Percentiles rank a stretch among this genome's conserved stretches.
These are phyloP conservation scores for Penicillium expansum DNA, from an alignment of 2,329 filamentous ascomycete genomes.

Conservation along the genomic window DNA sequence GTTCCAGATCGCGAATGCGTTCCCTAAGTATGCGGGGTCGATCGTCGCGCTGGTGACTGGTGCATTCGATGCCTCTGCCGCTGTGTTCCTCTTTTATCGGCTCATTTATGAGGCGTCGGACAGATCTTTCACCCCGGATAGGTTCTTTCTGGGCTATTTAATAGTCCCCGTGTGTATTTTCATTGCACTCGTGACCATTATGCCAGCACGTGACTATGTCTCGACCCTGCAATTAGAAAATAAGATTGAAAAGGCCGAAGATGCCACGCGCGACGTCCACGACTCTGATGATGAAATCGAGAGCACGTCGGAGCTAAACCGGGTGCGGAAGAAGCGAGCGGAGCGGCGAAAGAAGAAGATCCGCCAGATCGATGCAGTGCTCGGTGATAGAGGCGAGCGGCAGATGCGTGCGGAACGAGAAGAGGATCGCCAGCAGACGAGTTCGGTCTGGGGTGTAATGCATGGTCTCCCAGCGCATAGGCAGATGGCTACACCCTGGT, in stretches of 20 bases:
- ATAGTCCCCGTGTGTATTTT: conserved; percentile 65
- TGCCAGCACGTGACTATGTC: conserved; percentile 72
- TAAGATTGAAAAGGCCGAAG: conserved; percentile 56
- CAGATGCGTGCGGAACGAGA: conserved; percentile 60
- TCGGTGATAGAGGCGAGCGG: conserved; percentile 62
- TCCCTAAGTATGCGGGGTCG: conserved; percentile 69
- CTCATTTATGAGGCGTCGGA: conserved; percentile 63
- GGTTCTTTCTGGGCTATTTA: conserved; percentile 72
- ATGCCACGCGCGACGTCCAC: conserved; percentile 39
- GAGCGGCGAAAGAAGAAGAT: conserved; percentile 61
- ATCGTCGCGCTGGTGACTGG: conserved; percentile 77
- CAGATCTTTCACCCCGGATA: conserved; percentile 46
- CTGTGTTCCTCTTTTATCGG: conserved; percentile 72
- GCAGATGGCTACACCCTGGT: conserved; percentile 80
- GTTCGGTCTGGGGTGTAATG: conserved; percentile 81
- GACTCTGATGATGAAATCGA: conserved; percentile 54
- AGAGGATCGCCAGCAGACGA: conserved; percentile 66
- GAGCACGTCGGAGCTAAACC: conserved; percentile 46
- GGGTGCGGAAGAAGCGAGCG: conserved; percentile 54
- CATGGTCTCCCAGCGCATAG: conserved; percentile 66
- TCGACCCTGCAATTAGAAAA: conserved; percentile 74
- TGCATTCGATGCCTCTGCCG: conserved; percentile 78
- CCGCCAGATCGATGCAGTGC: conserved; percentile 66
- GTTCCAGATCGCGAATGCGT: conserved; percentile 80
- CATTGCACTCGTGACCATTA: conserved; percentile 62